Percentiles rank a stretch among this genome's conserved stretches.
phyloP scores from a whole-genome alignment of 1,139 yeast genomes.

The Nadsonia commutata region DNA sequence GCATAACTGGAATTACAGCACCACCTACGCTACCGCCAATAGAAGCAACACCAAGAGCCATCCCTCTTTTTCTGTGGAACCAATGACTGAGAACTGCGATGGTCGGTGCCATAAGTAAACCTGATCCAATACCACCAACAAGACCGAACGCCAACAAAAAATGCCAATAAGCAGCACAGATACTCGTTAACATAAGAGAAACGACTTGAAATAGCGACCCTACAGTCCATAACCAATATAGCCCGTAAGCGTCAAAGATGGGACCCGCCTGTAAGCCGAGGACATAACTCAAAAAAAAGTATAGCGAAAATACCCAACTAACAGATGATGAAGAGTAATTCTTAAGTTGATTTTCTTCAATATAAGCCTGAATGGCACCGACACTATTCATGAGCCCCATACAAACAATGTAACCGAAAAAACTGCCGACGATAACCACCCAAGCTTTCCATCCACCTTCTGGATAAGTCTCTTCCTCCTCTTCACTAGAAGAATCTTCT shows the following conservation, averaged over 20 bases:
- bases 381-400: slow-evolving; percentile 46
- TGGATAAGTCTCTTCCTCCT: slow-evolving; percentile 29
- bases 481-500: slow-evolving; percentile 2
- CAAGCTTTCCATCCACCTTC: slow-evolving; percentile 50
- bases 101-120: slow-evolving; percentile 43
- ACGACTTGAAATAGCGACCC: slow-evolving; percentile 33
- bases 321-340: slow-evolving; percentile 30
- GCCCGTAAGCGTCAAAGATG: slow-evolving; percentile 34
- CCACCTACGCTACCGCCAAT: slow-evolving; percentile 55
- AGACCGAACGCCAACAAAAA: slow-evolving; percentile 45
- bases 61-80: slow-evolving; percentile 40
- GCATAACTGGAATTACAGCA: slow-evolving; percentile 40
- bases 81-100: slow-evolving; percentile 50
- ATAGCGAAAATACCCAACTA: slow-evolving; percentile 53
- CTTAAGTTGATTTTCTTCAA: slow-evolving; percentile 34
- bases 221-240: slow-evolving; percentile 19
- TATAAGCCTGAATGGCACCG: slow-evolving; percentile 49
- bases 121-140: slow-evolving; percentile 41
- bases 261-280: slow-evolving; percentile 51
- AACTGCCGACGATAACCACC: slow-evolving; percentile 45
- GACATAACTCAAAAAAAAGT: slow-evolving; percentile 39
- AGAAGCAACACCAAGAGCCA: slow-evolving; percentile 43
- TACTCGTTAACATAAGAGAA: slow-evolving; percentile 41
- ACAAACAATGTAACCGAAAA: slow-evolving; percentile 41
- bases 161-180: slow-evolving; percentile 38